Conservation (phyloP, 2,329 filamentous ascomycete genomes). For the Emydomyces testavorans region DNA sequence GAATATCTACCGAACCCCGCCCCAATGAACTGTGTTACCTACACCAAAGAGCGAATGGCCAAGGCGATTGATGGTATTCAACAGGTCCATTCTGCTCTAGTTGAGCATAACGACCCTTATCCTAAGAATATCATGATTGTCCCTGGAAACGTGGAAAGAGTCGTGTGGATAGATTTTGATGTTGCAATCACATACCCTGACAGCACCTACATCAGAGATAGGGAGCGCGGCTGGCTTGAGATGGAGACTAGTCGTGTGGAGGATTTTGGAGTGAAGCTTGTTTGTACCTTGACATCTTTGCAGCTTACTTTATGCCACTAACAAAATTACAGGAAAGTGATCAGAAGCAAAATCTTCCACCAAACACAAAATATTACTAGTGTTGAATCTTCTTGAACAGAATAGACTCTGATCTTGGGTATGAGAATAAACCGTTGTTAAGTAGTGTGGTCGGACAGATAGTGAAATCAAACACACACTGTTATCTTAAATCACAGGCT, state of each 20-base stretch:
- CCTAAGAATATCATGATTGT: constrained; percentile 12
- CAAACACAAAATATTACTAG: constrained; percentile 15
- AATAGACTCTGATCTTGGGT: no score
- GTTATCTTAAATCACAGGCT: no score
- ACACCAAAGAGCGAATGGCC: constrained; percentile 6
- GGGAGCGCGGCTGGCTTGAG: constrained; percentile 9
- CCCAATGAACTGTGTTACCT: constrained; percentile 8
- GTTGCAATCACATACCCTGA: constrained; percentile 14
- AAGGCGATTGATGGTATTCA: constrained; percentile 6
- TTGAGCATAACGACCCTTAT: constrained; percentile 11
- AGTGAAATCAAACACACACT: no score
- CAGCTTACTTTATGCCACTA: not conserved
- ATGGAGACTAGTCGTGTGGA: constrained; percentile 8
- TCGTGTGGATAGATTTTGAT: constrained; percentile 11
- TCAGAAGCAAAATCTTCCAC: constrained; percentile 12
- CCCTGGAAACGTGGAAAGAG: constrained; percentile 5
- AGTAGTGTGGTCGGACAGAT: no score
- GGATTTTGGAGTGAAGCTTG: constrained; percentile 9
- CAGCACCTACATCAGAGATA: constrained; percentile 11
- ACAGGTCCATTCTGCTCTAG: constrained; percentile 3
- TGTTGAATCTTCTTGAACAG: not conserved
- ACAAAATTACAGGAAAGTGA: constrained; percentile 11
- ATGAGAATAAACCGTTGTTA: no score
- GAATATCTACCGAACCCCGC: constrained; percentile 9
- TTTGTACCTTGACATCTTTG: constrained; percentile 4